Percentiles rank a stretch among this genome's conserved stretches.
phyloP scores from a whole-genome alignment of 176 grass and related monocot species.

The Raddia guianensis region DNA sequence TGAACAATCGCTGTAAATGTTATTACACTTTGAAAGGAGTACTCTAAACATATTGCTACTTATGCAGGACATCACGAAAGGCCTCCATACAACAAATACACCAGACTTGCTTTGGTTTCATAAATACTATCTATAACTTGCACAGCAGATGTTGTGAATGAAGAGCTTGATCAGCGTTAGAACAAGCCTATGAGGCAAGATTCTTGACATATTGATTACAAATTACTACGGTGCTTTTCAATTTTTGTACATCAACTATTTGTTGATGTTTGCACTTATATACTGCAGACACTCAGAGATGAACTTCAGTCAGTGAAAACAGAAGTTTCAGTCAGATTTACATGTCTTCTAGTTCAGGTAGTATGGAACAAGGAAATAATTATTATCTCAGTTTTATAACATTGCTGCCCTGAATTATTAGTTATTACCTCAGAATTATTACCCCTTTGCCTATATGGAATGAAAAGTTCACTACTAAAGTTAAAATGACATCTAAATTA shows the following conservation, averaged over 20 bases:
- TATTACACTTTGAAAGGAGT: constrained; percentile 14
- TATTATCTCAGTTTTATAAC: neutral
- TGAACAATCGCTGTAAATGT: neutral
- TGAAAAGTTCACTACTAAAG: constrained; percentile 1
- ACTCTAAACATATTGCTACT: constrained; percentile 25
- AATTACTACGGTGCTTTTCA: neutral
- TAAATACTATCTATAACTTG: constrained; percentile 29
- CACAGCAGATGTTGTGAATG: constrained; percentile 63
- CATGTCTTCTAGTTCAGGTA: neutral
- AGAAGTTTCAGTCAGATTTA: neutral
- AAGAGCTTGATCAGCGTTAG: constrained; percentile 85
- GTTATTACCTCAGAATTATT: too few species aligned
- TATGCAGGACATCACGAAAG: constrained; percentile 77
- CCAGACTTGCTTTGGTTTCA: constrained; percentile 49
- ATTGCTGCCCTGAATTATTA: neutral
- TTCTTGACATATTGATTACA: constrained; percentile 3
- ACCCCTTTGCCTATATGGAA: neutral
- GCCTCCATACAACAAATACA: constrained; percentile 65
- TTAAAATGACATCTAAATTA: neutral
- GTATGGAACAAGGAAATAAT: neutral
- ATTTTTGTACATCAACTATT: constrained; percentile 14
- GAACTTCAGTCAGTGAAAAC: constrained; percentile 83
- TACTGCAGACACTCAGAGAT: constrained; percentile 95
- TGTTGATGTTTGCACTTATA: constrained; percentile 35
- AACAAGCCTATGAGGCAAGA: constrained; percentile 93